A percentile compares a stretch with the other conserved stretches of the same genome.
phyloP scores from a whole-genome alignment of 331 rosid species.

The Pyracantha coccinea region DNA sequence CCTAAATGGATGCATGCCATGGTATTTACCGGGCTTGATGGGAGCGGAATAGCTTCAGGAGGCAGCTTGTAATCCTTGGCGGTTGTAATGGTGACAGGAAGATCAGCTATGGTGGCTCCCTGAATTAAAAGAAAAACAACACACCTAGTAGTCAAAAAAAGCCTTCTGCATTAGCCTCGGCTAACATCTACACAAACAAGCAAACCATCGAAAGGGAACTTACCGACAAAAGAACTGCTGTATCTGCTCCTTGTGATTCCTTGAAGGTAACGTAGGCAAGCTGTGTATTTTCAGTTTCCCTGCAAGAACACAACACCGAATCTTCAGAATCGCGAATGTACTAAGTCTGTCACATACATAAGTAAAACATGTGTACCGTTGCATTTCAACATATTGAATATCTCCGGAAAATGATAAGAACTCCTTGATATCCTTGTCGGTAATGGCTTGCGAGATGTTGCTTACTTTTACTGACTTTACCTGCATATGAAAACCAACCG shows the following conservation, averaged over 20 bases:
- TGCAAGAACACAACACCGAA: slow-evolving; percentile 13
- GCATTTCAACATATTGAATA: slow-evolving; percentile 64
- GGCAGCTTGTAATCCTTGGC: slow-evolving; percentile 71
- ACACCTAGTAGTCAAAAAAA: too few species aligned
- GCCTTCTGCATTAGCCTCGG: too few species aligned
- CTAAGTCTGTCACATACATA: not conserved
- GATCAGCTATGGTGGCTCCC: slow-evolving; percentile 67
- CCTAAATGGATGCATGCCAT: not conserved
- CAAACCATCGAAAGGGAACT: slow-evolving; percentile 10
- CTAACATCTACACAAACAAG: too few species aligned
- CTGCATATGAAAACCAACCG: slow-evolving; percentile 30
- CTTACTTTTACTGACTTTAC: slow-evolving; percentile 61
- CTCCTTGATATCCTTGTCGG: slow-evolving; percentile 53
- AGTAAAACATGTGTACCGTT: slow-evolving; percentile 40
- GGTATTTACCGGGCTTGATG: slow-evolving; percentile 44
- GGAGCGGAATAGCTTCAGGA: slow-evolving; percentile 42
- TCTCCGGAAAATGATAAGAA: slow-evolving; percentile 89
- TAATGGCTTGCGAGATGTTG: slow-evolving; percentile 53
- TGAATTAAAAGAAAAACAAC: slow-evolving; percentile 1
- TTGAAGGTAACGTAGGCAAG: slow-evolving; percentile 74
- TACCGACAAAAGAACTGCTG: slow-evolving; percentile 74
- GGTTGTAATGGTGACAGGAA: slow-evolving; percentile 45
- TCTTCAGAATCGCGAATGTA: slow-evolving; percentile 10
- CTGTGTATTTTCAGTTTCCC: slow-evolving; percentile 68
- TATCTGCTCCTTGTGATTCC: slow-evolving; percentile 72